Conservation (phyloP, 257 asterid genomes). For the Coffea eugenioides region DNA sequence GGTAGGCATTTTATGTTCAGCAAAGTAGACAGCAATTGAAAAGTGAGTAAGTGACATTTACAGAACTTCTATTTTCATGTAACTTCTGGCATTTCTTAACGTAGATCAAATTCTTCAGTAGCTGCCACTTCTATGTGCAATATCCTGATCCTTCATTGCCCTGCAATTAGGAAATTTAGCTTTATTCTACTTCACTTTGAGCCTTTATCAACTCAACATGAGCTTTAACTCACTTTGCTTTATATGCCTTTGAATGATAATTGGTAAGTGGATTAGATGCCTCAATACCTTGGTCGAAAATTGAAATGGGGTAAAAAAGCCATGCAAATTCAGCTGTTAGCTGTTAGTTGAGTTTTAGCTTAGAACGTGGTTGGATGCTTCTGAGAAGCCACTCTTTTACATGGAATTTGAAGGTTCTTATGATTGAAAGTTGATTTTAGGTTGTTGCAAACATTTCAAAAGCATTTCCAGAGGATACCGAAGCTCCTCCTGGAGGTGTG, state of each 20-base stretch:
- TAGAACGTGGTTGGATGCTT: neutral
- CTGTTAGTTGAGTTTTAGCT: neutral
- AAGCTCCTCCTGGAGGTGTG: constrained; percentile 97
- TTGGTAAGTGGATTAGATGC: neutral
- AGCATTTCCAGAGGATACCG: constrained; percentile 90
- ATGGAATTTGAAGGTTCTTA: neutral
- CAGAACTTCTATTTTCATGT: neutral
- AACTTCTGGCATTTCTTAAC: neutral
- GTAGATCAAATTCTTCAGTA: neutral
- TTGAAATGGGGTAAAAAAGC: neutral
- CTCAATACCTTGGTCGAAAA: neutral
- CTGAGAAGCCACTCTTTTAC: neutral
- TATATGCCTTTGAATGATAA: neutral
- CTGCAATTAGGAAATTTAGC: neutral
- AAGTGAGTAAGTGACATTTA: neutral
- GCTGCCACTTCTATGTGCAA: neutral
- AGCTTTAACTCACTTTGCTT: neutral
- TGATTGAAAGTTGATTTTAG: constrained; percentile 40
- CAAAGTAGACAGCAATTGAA: neutral
- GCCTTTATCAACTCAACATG: neutral
- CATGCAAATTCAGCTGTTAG: neutral
- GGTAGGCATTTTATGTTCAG: neutral
- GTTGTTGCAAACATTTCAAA: constrained; percentile 71
- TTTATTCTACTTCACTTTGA: neutral
- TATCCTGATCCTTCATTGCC: neutral